Conservation (phyloP, 495 filamentous ascomycete species). For the Sordaria brevicollis region DNA sequence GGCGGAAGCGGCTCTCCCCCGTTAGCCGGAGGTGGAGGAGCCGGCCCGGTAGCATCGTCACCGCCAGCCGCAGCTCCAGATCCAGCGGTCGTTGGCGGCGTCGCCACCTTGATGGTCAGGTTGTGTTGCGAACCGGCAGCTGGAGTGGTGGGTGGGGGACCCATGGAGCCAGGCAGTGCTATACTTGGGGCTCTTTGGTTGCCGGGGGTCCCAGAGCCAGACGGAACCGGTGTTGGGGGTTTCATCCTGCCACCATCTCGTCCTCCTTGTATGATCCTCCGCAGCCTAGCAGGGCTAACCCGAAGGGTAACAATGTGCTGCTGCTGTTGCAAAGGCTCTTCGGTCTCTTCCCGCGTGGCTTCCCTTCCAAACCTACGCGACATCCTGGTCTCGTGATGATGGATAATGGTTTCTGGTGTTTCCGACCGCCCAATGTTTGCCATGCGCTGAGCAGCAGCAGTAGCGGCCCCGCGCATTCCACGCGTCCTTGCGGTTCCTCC, state of each 20-base stretch:
- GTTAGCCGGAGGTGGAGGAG: conserved; percentile 47
- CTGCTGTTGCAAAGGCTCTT: conserved; percentile 49
- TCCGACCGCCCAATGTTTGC: conserved; percentile 77
- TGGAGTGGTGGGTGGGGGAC: conserved; percentile 41
- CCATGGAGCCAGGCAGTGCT: conserved; percentile 49
- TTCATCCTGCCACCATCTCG: conserved; percentile 30
- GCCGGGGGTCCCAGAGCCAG: conserved; percentile 33
- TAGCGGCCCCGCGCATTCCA: conserved; percentile 76
- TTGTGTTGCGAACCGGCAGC: conserved; percentile 13
- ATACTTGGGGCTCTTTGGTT: conserved; percentile 43
- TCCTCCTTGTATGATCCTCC: conserved; percentile 35
- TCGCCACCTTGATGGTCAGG: conserved; percentile 20
- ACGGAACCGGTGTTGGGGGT: conserved; percentile 26
- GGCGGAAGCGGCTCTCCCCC: conserved; percentile 40
- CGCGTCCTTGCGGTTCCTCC: conserved; percentile 81
- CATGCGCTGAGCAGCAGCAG: conserved; percentile 62
- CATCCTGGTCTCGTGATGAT: conserved; percentile 64
- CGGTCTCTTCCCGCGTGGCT: conserved; percentile 56
- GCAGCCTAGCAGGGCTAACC: conserved; percentile 52
- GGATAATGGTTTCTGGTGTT: conserved; percentile 67
- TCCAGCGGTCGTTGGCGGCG: conserved; percentile 11
- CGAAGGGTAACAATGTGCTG: conserved; percentile 63
- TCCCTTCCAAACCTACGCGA: conserved; percentile 49
- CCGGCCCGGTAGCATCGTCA: conserved; percentile 36
- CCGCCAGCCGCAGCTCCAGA: not conserved